Evolutionary conservation across 2,329 filamentous ascomycete genomes (phyloP).

Genomic region (Monosporascus sp.): DNA sequence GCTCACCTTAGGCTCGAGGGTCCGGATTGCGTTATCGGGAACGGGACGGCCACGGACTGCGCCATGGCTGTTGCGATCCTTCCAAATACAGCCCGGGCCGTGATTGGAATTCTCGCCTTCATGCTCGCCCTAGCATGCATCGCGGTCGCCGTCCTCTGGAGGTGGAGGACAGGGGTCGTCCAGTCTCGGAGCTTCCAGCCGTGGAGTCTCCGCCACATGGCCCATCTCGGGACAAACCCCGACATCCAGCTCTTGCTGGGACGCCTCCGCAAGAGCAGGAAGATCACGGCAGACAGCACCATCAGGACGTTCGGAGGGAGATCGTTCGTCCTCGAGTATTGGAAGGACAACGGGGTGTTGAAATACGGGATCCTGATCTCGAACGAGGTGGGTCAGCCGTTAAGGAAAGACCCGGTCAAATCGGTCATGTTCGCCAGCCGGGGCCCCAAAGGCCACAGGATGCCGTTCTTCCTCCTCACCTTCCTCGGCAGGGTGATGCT

Average conservation of each 20-base stretch:
- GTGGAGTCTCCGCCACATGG: slow-evolving; percentile 34
- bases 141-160: not conserved
- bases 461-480: slow-evolving; percentile 25
- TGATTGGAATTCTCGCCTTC: not conserved
- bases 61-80: not conserved
- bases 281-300: slow-evolving; percentile 13
- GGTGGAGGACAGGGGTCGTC: not conserved
- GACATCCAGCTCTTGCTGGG: slow-evolving; percentile 21
- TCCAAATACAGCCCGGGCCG: not conserved
- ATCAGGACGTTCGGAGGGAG: slow-evolving; percentile 19
- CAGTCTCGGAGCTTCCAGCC: slow-evolving; percentile 37
- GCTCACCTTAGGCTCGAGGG: slow-evolving; percentile 33
- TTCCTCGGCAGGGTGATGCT: slow-evolving; percentile 18
- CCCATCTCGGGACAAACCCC: slow-evolving; percentile 25
- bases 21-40: slow-evolving; percentile 17
- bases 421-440: not conserved
- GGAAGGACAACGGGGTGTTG: slow-evolving; percentile 13
- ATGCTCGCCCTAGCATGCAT: not conserved
- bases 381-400: slow-evolving; percentile 8
- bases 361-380: slow-evolving; percentile 19
- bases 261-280: slow-evolving; percentile 5
- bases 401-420: slow-evolving; percentile 5
- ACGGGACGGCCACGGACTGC: not conserved
- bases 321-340: slow-evolving; percentile 13
- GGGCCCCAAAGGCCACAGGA: slow-evolving; percentile 1